A percentile compares a stretch with the other conserved stretches of the same genome.
phyloP scores from a whole-genome alignment of 257 asterid genomes.

The Cinchona pubescens region DNA sequence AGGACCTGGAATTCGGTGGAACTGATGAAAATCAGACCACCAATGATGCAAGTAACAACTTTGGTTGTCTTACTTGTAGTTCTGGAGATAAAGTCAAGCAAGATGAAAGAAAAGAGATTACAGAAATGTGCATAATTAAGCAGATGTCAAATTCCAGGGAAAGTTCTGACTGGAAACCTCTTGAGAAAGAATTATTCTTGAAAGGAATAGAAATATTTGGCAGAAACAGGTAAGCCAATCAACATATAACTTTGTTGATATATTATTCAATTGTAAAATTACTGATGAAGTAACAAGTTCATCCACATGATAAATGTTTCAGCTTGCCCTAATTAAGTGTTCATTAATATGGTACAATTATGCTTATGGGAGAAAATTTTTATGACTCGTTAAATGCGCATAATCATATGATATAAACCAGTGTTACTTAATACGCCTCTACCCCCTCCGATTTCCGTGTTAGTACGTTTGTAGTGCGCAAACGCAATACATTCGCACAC shows the following conservation, averaged over 20 bases:
- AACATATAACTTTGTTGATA: background rate
- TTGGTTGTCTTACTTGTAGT: constrained; percentile 21
- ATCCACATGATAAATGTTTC: background rate
- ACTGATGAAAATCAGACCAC: constrained; percentile 29
- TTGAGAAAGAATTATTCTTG: constrained; percentile 81
- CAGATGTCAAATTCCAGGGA: constrained; percentile 24
- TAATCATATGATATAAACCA: background rate
- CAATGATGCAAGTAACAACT: constrained; percentile 21
- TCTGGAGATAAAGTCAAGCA: constrained; percentile 24
- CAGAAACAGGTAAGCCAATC: constrained; percentile 66
- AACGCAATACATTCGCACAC: no score
- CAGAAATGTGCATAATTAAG: constrained; percentile 30
- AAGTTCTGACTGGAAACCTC: constrained; percentile 64
- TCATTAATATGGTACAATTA: background rate
- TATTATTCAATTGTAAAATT: background rate
- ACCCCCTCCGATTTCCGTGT: no score
- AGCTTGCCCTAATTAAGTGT: background rate
- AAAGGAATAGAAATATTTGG: constrained; percentile 96
- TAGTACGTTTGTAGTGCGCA: no score
- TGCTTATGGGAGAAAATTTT: background rate
- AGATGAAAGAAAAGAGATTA: constrained; percentile 33
- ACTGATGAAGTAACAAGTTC: background rate
- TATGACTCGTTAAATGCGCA: background rate
- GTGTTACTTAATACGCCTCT: no score
- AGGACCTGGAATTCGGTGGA: constrained; percentile 28